Evolutionary conservation across 371 early-diverging fungal species (phyloP).

Genomic region (Rhizopus microsporus): DNA sequence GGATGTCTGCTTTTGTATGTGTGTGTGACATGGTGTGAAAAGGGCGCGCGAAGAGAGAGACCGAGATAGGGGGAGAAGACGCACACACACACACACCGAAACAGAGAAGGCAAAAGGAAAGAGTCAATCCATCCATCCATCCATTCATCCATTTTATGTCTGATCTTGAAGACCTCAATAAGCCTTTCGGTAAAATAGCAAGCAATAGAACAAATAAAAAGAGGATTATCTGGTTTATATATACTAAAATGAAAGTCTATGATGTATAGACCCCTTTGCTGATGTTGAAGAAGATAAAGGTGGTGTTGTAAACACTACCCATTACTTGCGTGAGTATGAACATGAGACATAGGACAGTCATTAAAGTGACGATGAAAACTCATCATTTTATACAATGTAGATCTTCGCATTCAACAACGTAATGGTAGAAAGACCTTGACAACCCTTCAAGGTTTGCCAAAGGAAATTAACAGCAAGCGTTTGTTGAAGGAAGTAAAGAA

Average conservation of each 20-base stretch:
- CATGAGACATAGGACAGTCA: conserved; percentile 2
- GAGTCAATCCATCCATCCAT: conserved; percentile 22
- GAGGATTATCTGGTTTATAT: too few species aligned
- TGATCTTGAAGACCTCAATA: conserved; percentile 43
- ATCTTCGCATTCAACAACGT: conserved; percentile 96
- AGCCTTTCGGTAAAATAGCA: conserved; percentile 34
- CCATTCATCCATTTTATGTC: conserved; percentile 30
- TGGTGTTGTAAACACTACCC: conserved; percentile 40
- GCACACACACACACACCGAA: too few species aligned
- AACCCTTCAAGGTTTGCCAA: conserved; percentile 88
- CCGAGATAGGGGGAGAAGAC: too few species aligned
- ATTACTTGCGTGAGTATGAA: conserved; percentile 74
- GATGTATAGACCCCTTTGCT: conserved; percentile 59
- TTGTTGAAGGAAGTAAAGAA: conserved; percentile 95
- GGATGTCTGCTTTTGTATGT: too few species aligned
- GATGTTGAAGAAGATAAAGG: conserved; percentile 70
- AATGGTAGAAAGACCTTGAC: conserved; percentile 96
- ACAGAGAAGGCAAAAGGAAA: too few species aligned
- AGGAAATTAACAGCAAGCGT: conserved; percentile 81
- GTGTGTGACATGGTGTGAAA: too few species aligned
- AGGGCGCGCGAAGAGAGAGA: too few species aligned
- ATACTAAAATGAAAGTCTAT: too few species aligned
- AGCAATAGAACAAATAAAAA: too few species aligned
- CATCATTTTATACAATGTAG: conserved; percentile 32
- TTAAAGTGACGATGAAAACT: too few species aligned